Base-by-base conservation (phyloP, 1,284 basidiomycete genomes). In the Heterobasidion irregulare region DNA sequence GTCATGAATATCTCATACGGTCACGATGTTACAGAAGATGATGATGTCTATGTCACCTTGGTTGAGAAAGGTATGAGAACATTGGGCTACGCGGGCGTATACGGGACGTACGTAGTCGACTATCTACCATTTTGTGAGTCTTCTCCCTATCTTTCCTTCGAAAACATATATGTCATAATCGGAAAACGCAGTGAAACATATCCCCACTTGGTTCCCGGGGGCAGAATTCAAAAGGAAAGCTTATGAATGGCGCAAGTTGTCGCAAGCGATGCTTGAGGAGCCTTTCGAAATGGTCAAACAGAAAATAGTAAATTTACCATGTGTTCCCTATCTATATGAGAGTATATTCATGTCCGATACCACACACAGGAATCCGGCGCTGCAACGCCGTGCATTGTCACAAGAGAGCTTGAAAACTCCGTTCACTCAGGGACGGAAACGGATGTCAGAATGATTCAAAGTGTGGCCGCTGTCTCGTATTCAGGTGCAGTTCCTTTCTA, bases 171-270 rank as follows among this genome's bases (percentile, higher is more conserved):
- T 10, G 1, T 10, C 46, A 10, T 26, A 26, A 10, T 47, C n/a
- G 10, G 16, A 47, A 10, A 47, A 47, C 10, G 9, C 55, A 85
- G 84, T 87, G 63, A 74, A 74, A 52, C 71, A 83, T 59, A 61
- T 86, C 47, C 84, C 84, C 12, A 65, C 70, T 8, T 86, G 84
- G 84, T 73, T 84, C 59, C 84, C 84, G 18, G 84, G 84, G 32
- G 79, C 82, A 9, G 70, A 68, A 9, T 87, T 84, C 70, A 78
- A 79, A 62, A 68, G 61, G 55, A 75, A 50, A n/a, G 49, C 32
- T 6, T 6, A 34, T 6, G 19, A 50, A 50, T 50, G 16, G 15
- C 33, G n/a, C 15, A 38, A 36, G 16, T 7, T 35, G 6, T 13
- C 34, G 7, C n/a, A 50, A 16, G 10, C 13, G 2, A 8, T 50